Evolutionary conservation across 2,329 filamentous ascomycete species (phyloP).

Genomic region (Monilinia polystroma): DNA sequence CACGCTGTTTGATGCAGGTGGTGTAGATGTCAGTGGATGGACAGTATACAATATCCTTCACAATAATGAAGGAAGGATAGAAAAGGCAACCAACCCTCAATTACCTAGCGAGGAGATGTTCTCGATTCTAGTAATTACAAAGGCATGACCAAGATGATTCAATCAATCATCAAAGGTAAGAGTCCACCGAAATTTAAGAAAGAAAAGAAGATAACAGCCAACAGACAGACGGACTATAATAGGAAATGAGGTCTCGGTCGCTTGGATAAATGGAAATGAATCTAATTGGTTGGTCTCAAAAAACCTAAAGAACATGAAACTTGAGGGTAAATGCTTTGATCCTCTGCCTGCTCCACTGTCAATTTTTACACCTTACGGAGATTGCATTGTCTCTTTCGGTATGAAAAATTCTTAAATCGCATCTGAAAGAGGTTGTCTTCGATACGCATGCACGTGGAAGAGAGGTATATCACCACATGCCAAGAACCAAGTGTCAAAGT

Average conservation of each 20-base stretch:
- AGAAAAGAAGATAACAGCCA: background rate
- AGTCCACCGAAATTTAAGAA: background rate
- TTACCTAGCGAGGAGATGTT: too few species aligned
- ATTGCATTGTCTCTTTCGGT: conserved; percentile 9
- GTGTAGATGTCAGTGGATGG: background rate
- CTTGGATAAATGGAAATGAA: conserved; percentile 9
- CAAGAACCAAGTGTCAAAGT: background rate
- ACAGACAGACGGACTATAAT: background rate
- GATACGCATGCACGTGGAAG: background rate
- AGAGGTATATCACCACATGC: background rate
- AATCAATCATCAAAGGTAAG: background rate
- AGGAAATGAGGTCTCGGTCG: conserved; percentile 11
- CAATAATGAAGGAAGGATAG: too few species aligned
- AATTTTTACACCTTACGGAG: background rate
- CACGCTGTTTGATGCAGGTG: background rate
- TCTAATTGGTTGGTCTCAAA: background rate
- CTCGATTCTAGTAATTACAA: too few species aligned
- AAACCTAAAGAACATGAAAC: conserved; percentile 11
- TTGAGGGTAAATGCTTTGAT: conserved; percentile 3
- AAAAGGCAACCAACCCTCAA: too few species aligned
- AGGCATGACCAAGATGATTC: background rate
- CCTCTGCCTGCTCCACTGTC: background rate
- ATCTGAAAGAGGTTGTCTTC: background rate
- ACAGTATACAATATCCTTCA: background rate
- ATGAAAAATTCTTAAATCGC: background rate